Evolutionary conservation across 768 basidiomycete genomes (phyloP), one percentile per base, ranked within the genome.

Genomic region (Lepiota subincarnata): DNA sequence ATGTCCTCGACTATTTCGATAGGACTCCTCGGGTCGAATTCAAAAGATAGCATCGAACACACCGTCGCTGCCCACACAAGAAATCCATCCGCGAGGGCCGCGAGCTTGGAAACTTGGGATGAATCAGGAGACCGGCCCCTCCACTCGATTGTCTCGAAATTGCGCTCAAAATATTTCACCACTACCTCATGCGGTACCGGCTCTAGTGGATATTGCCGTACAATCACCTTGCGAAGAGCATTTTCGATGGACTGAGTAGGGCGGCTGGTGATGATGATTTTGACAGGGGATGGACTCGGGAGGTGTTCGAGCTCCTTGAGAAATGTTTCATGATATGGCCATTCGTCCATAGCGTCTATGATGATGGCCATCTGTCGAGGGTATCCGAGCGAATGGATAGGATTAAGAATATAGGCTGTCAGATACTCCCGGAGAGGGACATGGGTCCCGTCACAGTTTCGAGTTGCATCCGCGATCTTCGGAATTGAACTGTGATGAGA

Each of bases 321-420:
- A 20, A 56, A 45, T 10, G n/a, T 18, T 12, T 36, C 19, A 4
- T 42, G 16, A 20, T 44, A n/a, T 1, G 11, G 35, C 50, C 50
- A 56, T 52, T 56, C 55, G 36, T 56, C 55, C 16, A 56, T 34
- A 18, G 42, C 55, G 35, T 56, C 55, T 19, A 56, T 7, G 20
- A 56, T n/a, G 28, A 56, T 40, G 16, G 47, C 49, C 31, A 56
- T 20, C 13, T 42, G 42, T 14, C 40, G 24, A 11, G 42, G 20
- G 22, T 45, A 45, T 10, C 19, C 7, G 19, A 57, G 44, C 6
- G 42, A n/a, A 2, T 37, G 34, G 3, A 57, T 45, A 4, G 55
- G 55, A 14, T 39, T 28, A 19, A 40, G 13, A 19, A 51, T 26
- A 26, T 39, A 51, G 12, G 16, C 39, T 4, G 35, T n/a, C 18